Base-by-base conservation (phyloP, 345 rosid genomes). In the Balakata baccata region DNA sequence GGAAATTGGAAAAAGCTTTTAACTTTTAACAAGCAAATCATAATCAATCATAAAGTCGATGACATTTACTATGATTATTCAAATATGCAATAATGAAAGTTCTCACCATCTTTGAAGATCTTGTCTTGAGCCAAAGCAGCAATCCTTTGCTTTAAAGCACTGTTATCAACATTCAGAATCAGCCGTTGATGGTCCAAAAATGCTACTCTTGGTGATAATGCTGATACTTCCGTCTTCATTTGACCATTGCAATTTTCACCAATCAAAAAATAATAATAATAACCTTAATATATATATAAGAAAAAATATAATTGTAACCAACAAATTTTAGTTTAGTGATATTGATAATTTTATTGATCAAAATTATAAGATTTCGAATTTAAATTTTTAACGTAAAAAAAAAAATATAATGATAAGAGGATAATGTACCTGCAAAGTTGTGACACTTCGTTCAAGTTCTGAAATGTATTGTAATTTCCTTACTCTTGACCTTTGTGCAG, bases 51-150 rank as follows among this genome's bases (percentile, higher is more conserved):
- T 29, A 29, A 29, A 29, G 34, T 29, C 34, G 1, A 29, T 29
- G 34, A 2, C 34, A 29, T 29, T 29, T 29, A 29, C 34, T 2
- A 29, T 29, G 34, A 29, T 29, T 38, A 29, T 29, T 66, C 45
- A 52, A 71, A 54, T 14, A 20, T 23, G 49, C 18, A 64, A 63
- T 22, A n/a, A 69, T 13, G 61, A 43, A 45, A 56, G 38, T 20
- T 29, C 59, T 82, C 75, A 90, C 98, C 97, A 60, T 93, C 98
- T 88, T 90, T 91, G 85, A 93, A 93, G 43, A 91, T 82, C 85
- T 89, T 93, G 78, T 93, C 98, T 86, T 93, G 98, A 3, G 94
- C 90, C 75, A 93, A 75, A 68, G 98, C 98, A 59, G 98, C 98
- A 81, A 93, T 93, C 74, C 98, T 80, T 87, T 93, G 98, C 87